Evolutionary conservation across 2,329 filamentous ascomycete genomes (phyloP).

Genomic region (Aureobasidium lini): DNA sequence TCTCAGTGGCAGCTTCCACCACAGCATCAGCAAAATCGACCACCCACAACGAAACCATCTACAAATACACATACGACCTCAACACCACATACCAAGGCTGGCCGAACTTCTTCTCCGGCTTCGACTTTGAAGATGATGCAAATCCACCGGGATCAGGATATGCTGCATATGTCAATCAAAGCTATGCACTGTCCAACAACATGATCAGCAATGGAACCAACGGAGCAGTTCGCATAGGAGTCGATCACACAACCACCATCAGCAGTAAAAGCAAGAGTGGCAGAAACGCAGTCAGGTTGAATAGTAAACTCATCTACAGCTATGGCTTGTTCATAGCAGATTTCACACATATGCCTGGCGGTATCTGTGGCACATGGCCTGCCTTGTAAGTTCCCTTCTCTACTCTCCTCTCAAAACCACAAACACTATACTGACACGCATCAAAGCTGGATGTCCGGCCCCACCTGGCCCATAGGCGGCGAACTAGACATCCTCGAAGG

Average conservation of each 20-base stretch:
- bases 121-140: not conserved
- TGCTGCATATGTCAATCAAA: not conserved
- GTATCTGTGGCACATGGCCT: conserved; percentile 40
- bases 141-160: not conserved
- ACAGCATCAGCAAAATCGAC: not conserved
- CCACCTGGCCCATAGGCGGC: not conserved
- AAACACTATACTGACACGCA: not conserved
- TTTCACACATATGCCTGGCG: conserved; percentile 41
- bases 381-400: conserved; percentile 21
- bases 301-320: conserved; percentile 37
- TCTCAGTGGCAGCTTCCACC: not conserved
- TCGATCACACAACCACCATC: not conserved
- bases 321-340: conserved; percentile 39
- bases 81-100: not conserved
- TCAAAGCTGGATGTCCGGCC: not conserved
- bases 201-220: not conserved
- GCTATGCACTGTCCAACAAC: not conserved
- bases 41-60: not conserved
- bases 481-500: not conserved
- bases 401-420: not conserved
- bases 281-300: conserved; percentile 30
- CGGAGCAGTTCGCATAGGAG: not conserved
- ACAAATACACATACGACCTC: not conserved
- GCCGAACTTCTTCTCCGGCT: not conserved
- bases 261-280: not conserved